phyloP scores from a whole-genome alignment of 805 yeast species.

The Yamadazyma philogaea region DNA sequence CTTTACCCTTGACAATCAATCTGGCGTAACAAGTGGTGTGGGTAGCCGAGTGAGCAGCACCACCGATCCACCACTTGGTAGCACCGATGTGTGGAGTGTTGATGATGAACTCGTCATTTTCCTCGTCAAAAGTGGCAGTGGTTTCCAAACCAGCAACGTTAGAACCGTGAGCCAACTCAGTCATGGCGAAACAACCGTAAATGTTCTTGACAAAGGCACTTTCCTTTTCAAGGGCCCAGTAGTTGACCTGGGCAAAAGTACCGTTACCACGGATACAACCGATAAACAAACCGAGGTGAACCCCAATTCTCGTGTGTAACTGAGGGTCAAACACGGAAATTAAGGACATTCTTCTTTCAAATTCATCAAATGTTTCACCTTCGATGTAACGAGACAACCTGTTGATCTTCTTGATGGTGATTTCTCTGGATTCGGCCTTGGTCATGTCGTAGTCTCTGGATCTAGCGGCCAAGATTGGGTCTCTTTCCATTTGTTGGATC shows the following conservation, averaged over 20 bases:
- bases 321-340: conserved; percentile 76
- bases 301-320: conserved; percentile 79
- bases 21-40: conserved; percentile 43
- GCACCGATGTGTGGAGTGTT: conserved; percentile 49
- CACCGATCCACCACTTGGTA: conserved; percentile 51
- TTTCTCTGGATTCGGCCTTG: conserved; percentile 55
- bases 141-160: conserved; percentile 60
- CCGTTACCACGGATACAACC: conserved; percentile 85
- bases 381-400: conserved; percentile 63
- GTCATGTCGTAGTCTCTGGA: conserved; percentile 56
- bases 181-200: conserved; percentile 61
- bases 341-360: conserved; percentile 59
- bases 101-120: conserved; percentile 40
- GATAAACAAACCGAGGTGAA: conserved; percentile 82
- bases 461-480: conserved; percentile 58
- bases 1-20: conserved; percentile 42
- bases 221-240: conserved; percentile 77
- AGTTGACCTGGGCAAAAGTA: conserved; percentile 74
- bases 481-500: conserved; percentile 60
- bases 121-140: conserved; percentile 43
- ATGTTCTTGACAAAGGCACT: conserved; percentile 57
- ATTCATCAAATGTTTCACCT: conserved; percentile 42
- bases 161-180: conserved; percentile 64
- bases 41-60: conserved; percentile 48
- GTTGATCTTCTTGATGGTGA: conserved; percentile 58